phyloP scores from a whole-genome alignment of 2,329 filamentous ascomycete species.

The Blastomyces parvus region DNA sequence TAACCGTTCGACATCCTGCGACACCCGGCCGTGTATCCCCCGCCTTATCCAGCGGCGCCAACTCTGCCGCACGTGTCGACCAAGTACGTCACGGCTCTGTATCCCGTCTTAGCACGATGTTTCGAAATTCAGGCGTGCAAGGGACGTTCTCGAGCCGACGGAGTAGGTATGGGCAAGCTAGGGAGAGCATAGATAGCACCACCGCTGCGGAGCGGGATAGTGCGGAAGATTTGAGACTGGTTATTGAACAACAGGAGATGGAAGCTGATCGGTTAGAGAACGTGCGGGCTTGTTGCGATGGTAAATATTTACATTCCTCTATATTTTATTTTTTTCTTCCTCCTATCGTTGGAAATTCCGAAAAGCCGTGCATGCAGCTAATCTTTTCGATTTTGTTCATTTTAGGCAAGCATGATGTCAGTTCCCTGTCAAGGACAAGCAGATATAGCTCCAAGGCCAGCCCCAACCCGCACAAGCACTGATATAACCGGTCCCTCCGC shows the following conservation, averaged over 20 bases:
- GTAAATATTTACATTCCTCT: slow-evolving; percentile 44
- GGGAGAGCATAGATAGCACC: slow-evolving; percentile 30
- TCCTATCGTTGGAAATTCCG: neutral
- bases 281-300: slow-evolving; percentile 93
- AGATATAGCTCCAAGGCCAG: slow-evolving; percentile 33
- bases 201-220: slow-evolving; percentile 52
- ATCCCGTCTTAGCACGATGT: slow-evolving; percentile 40
- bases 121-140: slow-evolving; percentile 39
- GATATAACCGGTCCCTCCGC: slow-evolving; percentile 7
- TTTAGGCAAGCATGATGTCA: slow-evolving; percentile 65
- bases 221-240: slow-evolving; percentile 69
- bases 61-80: slow-evolving; percentile 26
- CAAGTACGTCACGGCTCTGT: slow-evolving; percentile 36
- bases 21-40: slow-evolving; percentile 31
- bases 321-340: slow-evolving; percentile 15
- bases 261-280: slow-evolving; percentile 81
- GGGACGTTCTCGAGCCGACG: slow-evolving; percentile 43
- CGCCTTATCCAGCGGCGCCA: slow-evolving; percentile 26
- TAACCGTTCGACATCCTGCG: slow-evolving; percentile 29
- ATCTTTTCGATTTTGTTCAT: slow-evolving; percentile 14
- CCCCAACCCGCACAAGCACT: slow-evolving; percentile 25
- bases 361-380: neutral
- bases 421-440: slow-evolving; percentile 34
- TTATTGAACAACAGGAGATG: slow-evolving; percentile 58
- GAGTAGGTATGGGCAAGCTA: slow-evolving; percentile 30